phyloP scores from a whole-genome alignment of 2,329 filamentous ascomycete genomes.

The Neurospora sp. region DNA sequence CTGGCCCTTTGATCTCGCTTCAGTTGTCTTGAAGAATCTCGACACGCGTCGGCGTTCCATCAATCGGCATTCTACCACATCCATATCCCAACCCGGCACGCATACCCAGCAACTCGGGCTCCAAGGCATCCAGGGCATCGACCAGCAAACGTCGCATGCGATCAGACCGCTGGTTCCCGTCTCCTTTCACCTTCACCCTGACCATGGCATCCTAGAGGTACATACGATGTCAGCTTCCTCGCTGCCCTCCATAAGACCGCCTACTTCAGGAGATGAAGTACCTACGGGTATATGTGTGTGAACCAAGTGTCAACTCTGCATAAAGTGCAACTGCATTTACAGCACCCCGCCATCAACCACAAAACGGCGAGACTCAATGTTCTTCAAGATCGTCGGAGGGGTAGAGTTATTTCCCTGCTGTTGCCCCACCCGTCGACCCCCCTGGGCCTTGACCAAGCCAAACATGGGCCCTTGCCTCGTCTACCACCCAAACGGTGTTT shows the following conservation, averaged over 20 bases:
- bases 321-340: background rate
- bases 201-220: background rate
- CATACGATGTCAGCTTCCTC: background rate
- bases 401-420: background rate
- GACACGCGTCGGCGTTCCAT: background rate
- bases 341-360: background rate
- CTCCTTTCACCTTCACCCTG: background rate
- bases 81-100: background rate
- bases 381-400: background rate
- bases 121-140: background rate
- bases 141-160: background rate
- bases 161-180: background rate
- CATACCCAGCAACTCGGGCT: background rate
- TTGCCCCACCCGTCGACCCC: background rate
- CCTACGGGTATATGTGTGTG: background rate
- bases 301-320: background rate
- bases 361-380: background rate
- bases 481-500: background rate
- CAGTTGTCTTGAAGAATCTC: background rate
- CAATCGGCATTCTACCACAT: background rate
- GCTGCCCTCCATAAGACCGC: background rate
- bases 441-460: background rate
- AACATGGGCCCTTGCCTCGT: background rate
- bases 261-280: background rate
- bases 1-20: background rate